Evolutionary conservation across 306 rosid genomes (phyloP).

Genomic region (Begonia peltatifolia): DNA sequence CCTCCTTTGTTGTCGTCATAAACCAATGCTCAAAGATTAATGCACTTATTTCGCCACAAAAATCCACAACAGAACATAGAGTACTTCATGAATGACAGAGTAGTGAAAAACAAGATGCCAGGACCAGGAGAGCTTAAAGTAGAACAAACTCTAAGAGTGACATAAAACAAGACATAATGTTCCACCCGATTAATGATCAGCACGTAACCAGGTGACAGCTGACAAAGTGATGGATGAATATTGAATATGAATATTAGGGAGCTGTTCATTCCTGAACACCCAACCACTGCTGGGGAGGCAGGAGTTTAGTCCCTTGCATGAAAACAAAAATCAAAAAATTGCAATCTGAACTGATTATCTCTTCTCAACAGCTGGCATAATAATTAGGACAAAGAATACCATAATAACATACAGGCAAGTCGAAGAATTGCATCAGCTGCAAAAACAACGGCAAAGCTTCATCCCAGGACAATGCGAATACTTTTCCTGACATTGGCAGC

Average conservation of each 20-base stretch:
- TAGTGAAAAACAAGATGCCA: not conserved
- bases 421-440: no score
- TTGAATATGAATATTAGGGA: not conserved
- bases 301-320: no score
- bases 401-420: no score
- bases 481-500: slow-evolving; percentile 41
- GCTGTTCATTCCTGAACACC: not conserved
- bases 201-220: not conserved
- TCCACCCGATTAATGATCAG: slow-evolving; percentile 2
- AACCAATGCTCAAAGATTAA: not conserved
- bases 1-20: not conserved
- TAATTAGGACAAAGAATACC: no score
- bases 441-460: slow-evolving; percentile 29
- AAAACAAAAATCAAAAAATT: no score
- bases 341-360: no score
- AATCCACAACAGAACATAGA: not conserved
- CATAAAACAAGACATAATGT: not conserved
- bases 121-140: not conserved
- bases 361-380: no score
- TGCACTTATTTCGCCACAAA: no score
- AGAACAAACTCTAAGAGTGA: not conserved
- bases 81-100: not conserved
- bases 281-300: not conserved
- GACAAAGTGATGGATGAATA: slow-evolving; percentile 1
- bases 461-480: slow-evolving; percentile 48